These are phyloP conservation scores for Apophysomyces variabilis DNA, from an alignment of 371 early-diverging fungal genomes.

Conservation along the genomic window DNA sequence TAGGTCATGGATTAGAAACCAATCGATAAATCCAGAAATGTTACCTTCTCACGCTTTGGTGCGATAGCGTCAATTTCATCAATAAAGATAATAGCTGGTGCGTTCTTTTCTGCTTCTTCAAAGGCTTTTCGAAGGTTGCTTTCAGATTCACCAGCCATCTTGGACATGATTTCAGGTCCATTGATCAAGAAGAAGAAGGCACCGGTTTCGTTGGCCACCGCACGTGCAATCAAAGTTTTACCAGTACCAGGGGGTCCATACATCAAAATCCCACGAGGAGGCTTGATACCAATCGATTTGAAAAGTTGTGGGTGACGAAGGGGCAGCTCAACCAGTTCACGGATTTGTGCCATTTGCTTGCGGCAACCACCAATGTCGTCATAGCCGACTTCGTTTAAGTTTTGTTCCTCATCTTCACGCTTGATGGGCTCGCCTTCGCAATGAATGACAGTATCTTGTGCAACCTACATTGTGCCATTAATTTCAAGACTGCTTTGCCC, in stretches of 20 bases:
- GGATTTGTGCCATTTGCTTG: constrained; percentile 99
- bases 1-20: constrained; percentile 21
- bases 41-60: constrained; percentile 99
- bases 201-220: constrained; percentile 77
- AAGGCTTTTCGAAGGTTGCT: constrained; percentile 98
- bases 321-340: constrained; percentile 99
- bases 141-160: constrained; percentile 99
- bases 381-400: constrained; percentile 96
- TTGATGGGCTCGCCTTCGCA: constrained; percentile 98
- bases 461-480: constrained; percentile 59
- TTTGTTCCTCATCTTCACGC: constrained; percentile 98
- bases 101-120: constrained; percentile 99
- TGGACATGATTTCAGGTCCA: constrained; percentile 99
- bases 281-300: constrained; percentile 99
- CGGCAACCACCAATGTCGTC: constrained; percentile 99
- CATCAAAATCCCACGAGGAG: constrained; percentile 98
- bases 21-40: background rate
- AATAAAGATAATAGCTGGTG: constrained; percentile 99
- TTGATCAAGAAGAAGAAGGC: constrained; percentile 98
- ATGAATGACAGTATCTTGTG: constrained; percentile 98
- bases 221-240: constrained; percentile 84
- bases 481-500: background rate
- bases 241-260: constrained; percentile 99
- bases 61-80: constrained; percentile 99
- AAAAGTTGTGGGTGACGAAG: constrained; percentile 98